Base-by-base conservation (phyloP, 371 early-diverging fungal genomes). In the Syncephalastrum sp. region DNA sequence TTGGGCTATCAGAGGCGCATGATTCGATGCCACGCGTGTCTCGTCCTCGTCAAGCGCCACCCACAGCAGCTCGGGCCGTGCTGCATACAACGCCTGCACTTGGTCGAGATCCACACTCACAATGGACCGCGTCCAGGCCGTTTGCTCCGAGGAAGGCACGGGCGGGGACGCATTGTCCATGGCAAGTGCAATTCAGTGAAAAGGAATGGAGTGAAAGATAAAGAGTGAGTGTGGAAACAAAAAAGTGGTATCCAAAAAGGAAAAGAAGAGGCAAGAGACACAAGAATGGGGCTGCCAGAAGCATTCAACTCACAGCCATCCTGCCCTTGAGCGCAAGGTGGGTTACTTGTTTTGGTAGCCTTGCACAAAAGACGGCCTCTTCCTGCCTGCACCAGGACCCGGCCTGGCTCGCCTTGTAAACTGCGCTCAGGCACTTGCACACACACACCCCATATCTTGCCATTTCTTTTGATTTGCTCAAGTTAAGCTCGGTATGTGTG, bases 41-140 rank as follows among this genome's bases (percentile, higher is more conserved):
- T 44, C 50, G 8, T 58, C 47, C 19, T 70, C 50, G 14, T 53
- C 50, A 10, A 74, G 54, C 10, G 76, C 67, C 10, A 57, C 59
- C 70, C 70, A 72, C 57, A 72, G 44, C 45, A 76, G 46, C 12
- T 70, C 65, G 23, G 72, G 69, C 23, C 68, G 61, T 15, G 59
- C 42, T 43, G 56, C 27, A 12, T 68, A 43, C 13, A 70, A 53
- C 23, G 16, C 47, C 23, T 68, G 54, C 0, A 64, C 60, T 29
- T 46, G 57, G 23, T 53, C 59, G 3, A 65, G 58, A 53, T 74
- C 63, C 19, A 63, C 45, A 38, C 65, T 51, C 13, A 54, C 67
- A 7, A 74, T 52, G 13, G 72, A 68, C n/a, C 38, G 54, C n/a
- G 65, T 62, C 77, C 77, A 74, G 19, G 69, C 72, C 12, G 47